These are phyloP conservation scores for Xylaria longipes DNA, from an alignment of 495 filamentous ascomycete genomes.

Conservation along the genomic window DNA sequence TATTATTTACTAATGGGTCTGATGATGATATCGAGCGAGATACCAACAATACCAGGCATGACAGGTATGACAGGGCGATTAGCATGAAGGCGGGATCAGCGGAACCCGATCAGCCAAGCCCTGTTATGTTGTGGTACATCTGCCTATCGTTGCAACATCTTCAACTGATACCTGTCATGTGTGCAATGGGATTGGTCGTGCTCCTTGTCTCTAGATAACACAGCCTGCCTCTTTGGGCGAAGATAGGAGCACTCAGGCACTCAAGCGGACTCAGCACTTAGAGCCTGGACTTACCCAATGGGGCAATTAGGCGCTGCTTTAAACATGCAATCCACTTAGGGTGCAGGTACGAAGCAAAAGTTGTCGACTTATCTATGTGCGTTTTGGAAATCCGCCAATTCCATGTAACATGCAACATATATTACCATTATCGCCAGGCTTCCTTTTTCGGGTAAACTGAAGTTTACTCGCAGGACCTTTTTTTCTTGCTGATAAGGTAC, in stretches of 20 bases:
- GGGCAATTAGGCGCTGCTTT: slow-evolving; percentile 7
- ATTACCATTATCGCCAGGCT: background rate
- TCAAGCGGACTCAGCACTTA: background rate
- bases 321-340: slow-evolving; percentile 1
- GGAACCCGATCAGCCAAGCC: slow-evolving; percentile 25
- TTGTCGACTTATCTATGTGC: background rate
- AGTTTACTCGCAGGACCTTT: background rate
- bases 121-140: slow-evolving; percentile 1
- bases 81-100: slow-evolving; percentile 16
- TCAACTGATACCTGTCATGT: slow-evolving; percentile 22
- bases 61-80: background rate
- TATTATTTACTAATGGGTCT: slow-evolving; percentile 11
- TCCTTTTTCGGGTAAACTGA: background rate
- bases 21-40: slow-evolving; percentile 15
- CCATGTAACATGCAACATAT: background rate
- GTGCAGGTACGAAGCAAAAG: background rate
- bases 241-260: background rate
- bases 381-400: background rate
- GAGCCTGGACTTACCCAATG: background rate
- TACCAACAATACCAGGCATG: background rate
- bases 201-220: slow-evolving; percentile 13
- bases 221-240: slow-evolving; percentile 22
- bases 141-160: background rate
- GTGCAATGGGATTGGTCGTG: slow-evolving; percentile 7
- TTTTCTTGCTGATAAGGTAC: background rate